Percentiles rank a stretch among this genome's conserved stretches.
Conservation (phyloP, 768 basidiomycete species). For the Collybiopsis confluens region DNA sequence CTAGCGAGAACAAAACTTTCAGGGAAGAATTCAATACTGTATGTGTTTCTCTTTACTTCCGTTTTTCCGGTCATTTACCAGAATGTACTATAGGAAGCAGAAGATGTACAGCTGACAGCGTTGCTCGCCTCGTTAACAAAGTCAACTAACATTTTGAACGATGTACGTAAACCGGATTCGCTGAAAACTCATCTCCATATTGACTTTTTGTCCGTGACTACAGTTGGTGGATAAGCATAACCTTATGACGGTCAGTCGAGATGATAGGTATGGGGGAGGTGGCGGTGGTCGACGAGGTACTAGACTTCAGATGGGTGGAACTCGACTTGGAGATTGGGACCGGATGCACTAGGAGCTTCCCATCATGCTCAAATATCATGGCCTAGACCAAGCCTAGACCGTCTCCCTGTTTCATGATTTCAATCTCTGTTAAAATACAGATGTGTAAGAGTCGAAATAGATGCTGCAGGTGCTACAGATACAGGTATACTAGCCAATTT, state of each 20-base stretch:
- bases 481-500: too few relatives aligned
- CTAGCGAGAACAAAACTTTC: conserved; percentile 79
- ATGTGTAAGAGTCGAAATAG: too few relatives aligned
- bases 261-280: conserved; percentile 45
- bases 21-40: conserved; percentile 88
- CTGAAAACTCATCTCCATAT: too few relatives aligned
- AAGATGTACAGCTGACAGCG: conserved; percentile 89
- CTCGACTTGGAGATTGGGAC: conserved; percentile 45
- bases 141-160: conserved; percentile 81
- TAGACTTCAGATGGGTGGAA: conserved; percentile 15
- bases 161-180: conserved; percentile 49
- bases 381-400: too few relatives aligned
- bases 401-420: too few relatives aligned
- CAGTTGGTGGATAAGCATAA: conserved; percentile 81
- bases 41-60: conserved; percentile 17
- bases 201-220: neutral
- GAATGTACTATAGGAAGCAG: conserved; percentile 68
- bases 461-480: too few relatives aligned
- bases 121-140: conserved; percentile 88
- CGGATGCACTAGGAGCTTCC: conserved; percentile 47
- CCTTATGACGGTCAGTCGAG: conserved; percentile 49
- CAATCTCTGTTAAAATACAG: too few relatives aligned
- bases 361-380: too few relatives aligned
- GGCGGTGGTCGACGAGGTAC: conserved; percentile 42
- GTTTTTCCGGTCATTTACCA: neutral